A percentile compares a stretch with the other conserved stretches of the same genome.
phyloP scores from a whole-genome alignment of 805 yeast genomes.

The Cephaloascus fragrans region DNA sequence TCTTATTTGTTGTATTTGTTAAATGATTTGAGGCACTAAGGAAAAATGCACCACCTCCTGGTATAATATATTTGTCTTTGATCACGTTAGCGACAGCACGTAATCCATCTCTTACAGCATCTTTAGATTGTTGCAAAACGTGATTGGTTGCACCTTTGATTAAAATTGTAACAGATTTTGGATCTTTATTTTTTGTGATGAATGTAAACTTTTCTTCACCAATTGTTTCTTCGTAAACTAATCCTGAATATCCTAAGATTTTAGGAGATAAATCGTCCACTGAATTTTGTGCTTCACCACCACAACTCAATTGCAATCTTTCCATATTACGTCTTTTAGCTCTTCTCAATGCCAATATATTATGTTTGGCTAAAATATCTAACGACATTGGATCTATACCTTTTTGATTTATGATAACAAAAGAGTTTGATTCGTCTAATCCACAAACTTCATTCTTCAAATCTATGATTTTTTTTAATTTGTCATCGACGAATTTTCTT shows the following conservation, averaged over 20 bases:
- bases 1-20: constrained; percentile 37
- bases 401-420: constrained; percentile 94
- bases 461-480: constrained; percentile 82
- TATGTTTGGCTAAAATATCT: constrained; percentile 87
- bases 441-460: constrained; percentile 90
- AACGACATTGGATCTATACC: constrained; percentile 98
- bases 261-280: constrained; percentile 84
- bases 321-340: constrained; percentile 99
- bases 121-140: constrained; percentile 84
- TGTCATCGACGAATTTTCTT: constrained; percentile 89
- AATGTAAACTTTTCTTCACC: constrained; percentile 98
- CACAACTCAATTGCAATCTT: constrained; percentile 89
- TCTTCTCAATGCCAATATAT: constrained; percentile 88
- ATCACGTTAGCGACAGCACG: constrained; percentile 90
- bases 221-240: constrained; percentile 82
- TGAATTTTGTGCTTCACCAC: constrained; percentile 96
- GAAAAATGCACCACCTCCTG: constrained; percentile 97
- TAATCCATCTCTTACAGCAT: constrained; percentile 95
- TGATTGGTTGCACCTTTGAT: constrained; percentile 92
- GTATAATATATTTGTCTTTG: constrained; percentile 75
- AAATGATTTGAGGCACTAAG: constrained; percentile 71
- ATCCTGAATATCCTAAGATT: constrained; percentile 80
- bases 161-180: constrained; percentile 83
- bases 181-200: constrained; percentile 82
- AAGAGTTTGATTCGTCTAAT: constrained; percentile 59